Evolutionary conservation across 2,329 filamentous ascomycete genomes (phyloP).

Genomic region (Camillea tinctor): DNA sequence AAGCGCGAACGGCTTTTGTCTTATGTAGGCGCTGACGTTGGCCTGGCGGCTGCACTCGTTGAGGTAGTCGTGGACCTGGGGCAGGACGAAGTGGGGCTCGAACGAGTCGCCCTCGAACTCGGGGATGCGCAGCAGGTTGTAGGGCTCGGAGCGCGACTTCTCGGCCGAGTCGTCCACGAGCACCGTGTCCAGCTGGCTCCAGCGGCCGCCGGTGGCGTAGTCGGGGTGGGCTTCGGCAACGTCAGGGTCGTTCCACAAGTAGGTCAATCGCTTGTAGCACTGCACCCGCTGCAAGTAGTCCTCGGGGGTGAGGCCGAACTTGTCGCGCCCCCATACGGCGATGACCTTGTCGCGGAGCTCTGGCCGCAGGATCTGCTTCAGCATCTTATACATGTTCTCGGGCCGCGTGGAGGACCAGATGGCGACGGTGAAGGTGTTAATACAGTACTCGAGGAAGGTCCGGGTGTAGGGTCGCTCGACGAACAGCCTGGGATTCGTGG

Average conservation of each 20-base stretch:
- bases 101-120: slow-evolving; percentile 61
- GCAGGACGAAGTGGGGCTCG: slow-evolving; percentile 47
- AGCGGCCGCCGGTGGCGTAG: slow-evolving; percentile 43
- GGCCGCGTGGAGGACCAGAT: slow-evolving; percentile 87
- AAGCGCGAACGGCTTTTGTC: slow-evolving; percentile 47
- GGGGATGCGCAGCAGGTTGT: slow-evolving; percentile 77
- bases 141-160: slow-evolving; percentile 80
- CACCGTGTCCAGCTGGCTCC: slow-evolving; percentile 84
- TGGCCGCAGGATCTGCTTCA: slow-evolving; percentile 59
- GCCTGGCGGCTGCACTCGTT: slow-evolving; percentile 52
- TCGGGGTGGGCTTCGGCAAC: slow-evolving; percentile 47
- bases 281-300: slow-evolving; percentile 74
- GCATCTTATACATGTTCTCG: slow-evolving; percentile 69
- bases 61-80: slow-evolving; percentile 61
- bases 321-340: slow-evolving; percentile 76
- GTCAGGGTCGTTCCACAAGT: slow-evolving; percentile 62
- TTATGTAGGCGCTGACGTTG: slow-evolving; percentile 64
- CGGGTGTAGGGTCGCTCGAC: slow-evolving; percentile 65
- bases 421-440: slow-evolving; percentile 74
- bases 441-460: slow-evolving; percentile 70
- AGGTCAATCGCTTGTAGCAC: slow-evolving; percentile 82
- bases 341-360: slow-evolving; percentile 56
- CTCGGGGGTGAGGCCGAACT: slow-evolving; percentile 60
- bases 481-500: slow-evolving; percentile 51
- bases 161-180: slow-evolving; percentile 81